Conservation (phyloP, 768 basidiomycete species). For the Suillus plorans region DNA sequence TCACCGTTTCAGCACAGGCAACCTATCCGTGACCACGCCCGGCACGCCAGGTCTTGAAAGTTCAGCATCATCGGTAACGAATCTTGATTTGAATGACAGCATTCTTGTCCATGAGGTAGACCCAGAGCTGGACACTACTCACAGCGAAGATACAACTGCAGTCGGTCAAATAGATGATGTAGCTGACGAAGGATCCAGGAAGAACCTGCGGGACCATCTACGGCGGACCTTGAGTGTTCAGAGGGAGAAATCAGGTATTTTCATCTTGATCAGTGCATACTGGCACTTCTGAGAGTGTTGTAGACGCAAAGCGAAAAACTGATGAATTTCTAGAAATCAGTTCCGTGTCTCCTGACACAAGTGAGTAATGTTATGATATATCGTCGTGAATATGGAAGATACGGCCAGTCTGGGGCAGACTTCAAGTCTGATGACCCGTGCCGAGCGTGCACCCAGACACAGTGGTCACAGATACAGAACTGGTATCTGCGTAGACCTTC, state of each 20-base stretch:
- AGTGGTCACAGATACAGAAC: too few relatives aligned
- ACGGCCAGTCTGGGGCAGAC: too few relatives aligned
- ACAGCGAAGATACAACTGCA: conserved; percentile 53
- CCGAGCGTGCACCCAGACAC: too few relatives aligned
- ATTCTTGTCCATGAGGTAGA: conserved; percentile 74
- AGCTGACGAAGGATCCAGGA: conserved; percentile 60
- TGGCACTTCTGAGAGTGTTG: conserved; percentile 22
- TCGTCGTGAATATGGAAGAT: too few relatives aligned
- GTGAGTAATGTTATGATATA: conserved; percentile 25
- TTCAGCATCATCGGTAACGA: conserved; percentile 69
- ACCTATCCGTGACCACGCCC: conserved; percentile 21
- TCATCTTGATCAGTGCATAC: conserved; percentile 5
- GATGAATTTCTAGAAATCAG: conserved; percentile 26
- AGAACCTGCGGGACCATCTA: conserved; percentile 66
- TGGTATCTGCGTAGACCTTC: too few relatives aligned
- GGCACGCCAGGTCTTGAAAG: conserved; percentile 43
- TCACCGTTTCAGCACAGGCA: neutral
- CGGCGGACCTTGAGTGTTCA: conserved; percentile 61
- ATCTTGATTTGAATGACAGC: conserved; percentile 65
- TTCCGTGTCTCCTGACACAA: conserved; percentile 41
- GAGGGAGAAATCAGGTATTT: conserved; percentile 47
- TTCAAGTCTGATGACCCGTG: too few relatives aligned
- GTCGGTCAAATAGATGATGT: conserved; percentile 43
- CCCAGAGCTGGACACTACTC: conserved; percentile 53
- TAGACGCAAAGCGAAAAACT: conserved; percentile 30